A percentile compares a stretch with the other conserved stretches of the same genome.
Conservation (phyloP, 371 early-diverging fungal species). For the Fennellomyces sp. region DNA sequence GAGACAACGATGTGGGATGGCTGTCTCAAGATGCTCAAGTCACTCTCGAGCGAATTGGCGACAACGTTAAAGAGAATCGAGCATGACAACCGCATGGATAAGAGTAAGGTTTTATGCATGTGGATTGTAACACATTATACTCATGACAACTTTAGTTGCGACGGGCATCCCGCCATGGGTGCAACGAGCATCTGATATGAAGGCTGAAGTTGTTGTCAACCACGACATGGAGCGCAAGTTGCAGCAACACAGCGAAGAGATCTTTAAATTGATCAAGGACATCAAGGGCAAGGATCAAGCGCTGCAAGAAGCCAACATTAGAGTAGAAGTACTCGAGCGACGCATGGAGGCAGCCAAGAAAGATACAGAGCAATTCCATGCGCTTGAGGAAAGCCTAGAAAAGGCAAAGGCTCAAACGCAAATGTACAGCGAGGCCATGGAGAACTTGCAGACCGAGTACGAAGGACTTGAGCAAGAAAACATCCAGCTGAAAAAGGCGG, state of each 20-base stretch:
- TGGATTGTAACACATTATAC: not conserved
- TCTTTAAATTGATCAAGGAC: conserved; percentile 73
- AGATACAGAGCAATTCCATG: conserved; percentile 67
- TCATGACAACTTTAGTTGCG: conserved; percentile 27
- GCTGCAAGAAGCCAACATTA: conserved; percentile 75
- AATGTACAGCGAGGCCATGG: conserved; percentile 75
- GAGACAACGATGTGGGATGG: conserved; percentile 68
- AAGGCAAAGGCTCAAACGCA: conserved; percentile 64
- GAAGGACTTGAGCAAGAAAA: conserved; percentile 72
- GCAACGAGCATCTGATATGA: conserved; percentile 77
- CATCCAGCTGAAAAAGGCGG: conserved; percentile 55
- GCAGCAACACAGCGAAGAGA: conserved; percentile 78
- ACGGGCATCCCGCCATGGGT: conserved; percentile 76
- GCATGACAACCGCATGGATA: conserved; percentile 49
- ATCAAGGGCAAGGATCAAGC: conserved; percentile 77
- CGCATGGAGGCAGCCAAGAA: conserved; percentile 71
- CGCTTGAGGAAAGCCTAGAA: conserved; percentile 64
- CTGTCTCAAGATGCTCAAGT: conserved; percentile 53
- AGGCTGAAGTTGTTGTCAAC: conserved; percentile 76
- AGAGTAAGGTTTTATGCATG: conserved; percentile 32
- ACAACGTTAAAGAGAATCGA: conserved; percentile 43
- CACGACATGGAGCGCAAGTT: conserved; percentile 77
- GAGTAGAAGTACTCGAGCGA: conserved; percentile 80
- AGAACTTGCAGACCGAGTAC: conserved; percentile 74
- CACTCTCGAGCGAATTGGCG: conserved; percentile 48